These are phyloP conservation scores for Jackrogersella minutella DNA, from an alignment of 495 filamentous ascomycete species.

Conservation along the genomic window DNA sequence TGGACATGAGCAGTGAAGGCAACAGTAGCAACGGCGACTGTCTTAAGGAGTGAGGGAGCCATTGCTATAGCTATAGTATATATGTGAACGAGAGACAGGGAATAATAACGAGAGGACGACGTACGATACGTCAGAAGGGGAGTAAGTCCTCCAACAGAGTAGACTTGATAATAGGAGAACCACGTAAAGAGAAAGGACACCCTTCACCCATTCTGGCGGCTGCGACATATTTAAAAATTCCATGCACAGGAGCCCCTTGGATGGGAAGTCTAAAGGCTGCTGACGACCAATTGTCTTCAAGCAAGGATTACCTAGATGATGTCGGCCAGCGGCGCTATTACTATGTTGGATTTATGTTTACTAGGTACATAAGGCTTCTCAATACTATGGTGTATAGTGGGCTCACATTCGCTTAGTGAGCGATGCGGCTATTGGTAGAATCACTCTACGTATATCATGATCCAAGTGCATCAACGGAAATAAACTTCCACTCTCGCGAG, in stretches of 20 bases:
- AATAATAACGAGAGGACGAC: conserved; percentile 55
- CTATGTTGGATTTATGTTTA: neutral
- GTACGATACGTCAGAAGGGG: conserved; percentile 57
- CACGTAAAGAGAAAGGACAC: neutral
- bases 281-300: conserved; percentile 3
- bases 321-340: conserved; percentile 21
- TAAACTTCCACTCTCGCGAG: conserved; percentile 30
- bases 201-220: neutral
- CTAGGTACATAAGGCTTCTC: conserved; percentile 7
- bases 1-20: conserved; percentile 45
- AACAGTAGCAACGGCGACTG: conserved; percentile 50
- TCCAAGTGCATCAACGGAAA: conserved; percentile 12
- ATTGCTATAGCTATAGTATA: conserved; percentile 45
- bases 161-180: conserved; percentile 17
- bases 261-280: conserved; percentile 1
- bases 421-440: conserved; percentile 22
- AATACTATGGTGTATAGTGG: neutral
- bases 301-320: conserved; percentile 5
- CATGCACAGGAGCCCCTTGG: conserved; percentile 16
- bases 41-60: conserved; percentile 53
- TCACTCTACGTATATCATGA: conserved; percentile 2
- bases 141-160: conserved; percentile 37
- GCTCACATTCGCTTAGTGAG: conserved; percentile 22
- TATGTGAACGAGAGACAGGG: conserved; percentile 35
- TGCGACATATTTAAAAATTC: conserved; percentile 24